Percentiles rank a stretch among this genome's conserved stretches.
These are phyloP conservation scores for Komagataella pseudopastoris DNA, from an alignment of 805 yeast species.

Conservation along the genomic window DNA sequence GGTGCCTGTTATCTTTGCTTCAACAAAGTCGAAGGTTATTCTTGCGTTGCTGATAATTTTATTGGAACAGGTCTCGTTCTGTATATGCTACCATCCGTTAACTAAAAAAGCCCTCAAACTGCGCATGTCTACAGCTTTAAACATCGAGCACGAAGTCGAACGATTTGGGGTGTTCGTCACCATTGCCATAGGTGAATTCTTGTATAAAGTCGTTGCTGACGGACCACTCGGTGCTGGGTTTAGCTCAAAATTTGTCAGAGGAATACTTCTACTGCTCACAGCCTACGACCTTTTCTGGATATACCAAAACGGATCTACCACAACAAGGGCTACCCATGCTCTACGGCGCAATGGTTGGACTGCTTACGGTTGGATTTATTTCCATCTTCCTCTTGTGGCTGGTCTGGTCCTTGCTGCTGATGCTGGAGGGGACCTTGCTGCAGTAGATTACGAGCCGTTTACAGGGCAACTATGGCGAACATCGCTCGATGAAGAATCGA, in stretches of 20 bases:
- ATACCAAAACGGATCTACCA: conserved; percentile 41
- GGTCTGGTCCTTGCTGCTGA: conserved; percentile 43
- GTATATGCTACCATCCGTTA: conserved; percentile 31
- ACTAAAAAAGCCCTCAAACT: conserved; percentile 27
- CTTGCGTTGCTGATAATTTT: conserved; percentile 24
- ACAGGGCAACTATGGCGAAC: background rate
- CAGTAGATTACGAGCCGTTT: conserved; percentile 12
- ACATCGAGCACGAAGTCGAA: conserved; percentile 57
- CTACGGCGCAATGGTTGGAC: conserved; percentile 30
- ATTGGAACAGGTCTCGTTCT: conserved; percentile 26
- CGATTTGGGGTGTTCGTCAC: conserved; percentile 42
- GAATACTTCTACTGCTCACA: conserved; percentile 29
- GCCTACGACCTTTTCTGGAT: conserved; percentile 38
- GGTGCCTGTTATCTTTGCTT: conserved; percentile 37
- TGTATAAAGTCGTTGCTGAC: conserved; percentile 36
- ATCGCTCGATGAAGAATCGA: conserved; percentile 12
- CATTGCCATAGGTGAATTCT: conserved; percentile 54
- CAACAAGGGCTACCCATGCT: conserved; percentile 36
- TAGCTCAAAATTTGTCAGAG: conserved; percentile 29
- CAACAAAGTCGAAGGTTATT: conserved; percentile 30
- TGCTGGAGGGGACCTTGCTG: conserved; percentile 36
- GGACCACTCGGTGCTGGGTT: conserved; percentile 32
- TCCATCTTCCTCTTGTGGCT: conserved; percentile 39
- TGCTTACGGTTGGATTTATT: conserved; percentile 30
- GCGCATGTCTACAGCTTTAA: conserved; percentile 42